Evolutionary conservation across 2,329 filamentous ascomycete species (phyloP).

Genomic region (Cladobotryum mycophilum): DNA sequence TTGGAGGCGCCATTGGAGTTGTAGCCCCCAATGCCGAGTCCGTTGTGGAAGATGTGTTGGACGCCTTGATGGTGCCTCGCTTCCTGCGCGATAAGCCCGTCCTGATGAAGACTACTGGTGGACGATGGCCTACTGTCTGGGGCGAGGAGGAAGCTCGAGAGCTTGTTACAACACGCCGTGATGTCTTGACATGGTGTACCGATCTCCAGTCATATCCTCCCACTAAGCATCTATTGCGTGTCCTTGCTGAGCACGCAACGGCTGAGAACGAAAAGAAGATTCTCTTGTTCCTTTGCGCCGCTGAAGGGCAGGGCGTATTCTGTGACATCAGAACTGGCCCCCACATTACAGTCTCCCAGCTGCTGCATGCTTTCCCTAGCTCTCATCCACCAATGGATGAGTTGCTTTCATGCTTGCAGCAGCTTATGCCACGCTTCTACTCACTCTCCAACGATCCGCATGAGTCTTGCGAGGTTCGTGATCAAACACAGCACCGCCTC

Average conservation of each 20-base stretch:
- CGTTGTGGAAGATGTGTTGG: conserved; percentile 76
- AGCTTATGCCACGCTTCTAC: conserved; percentile 97
- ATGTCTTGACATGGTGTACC: conserved; percentile 91
- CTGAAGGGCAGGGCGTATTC: conserved; percentile 85
- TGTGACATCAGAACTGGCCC: conserved; percentile 90
- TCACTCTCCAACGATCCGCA: conserved; percentile 95
- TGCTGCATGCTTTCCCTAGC: conserved; percentile 87
- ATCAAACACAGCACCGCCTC: conserved; percentile 66
- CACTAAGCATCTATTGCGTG: conserved; percentile 76
- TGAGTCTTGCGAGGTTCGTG: conserved; percentile 61
- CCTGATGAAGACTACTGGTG: conserved; percentile 68
- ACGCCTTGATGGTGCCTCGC: conserved; percentile 72
- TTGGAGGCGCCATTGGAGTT: conserved; percentile 91
- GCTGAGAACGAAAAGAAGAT: conserved; percentile 84
- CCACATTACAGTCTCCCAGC: conserved; percentile 76
- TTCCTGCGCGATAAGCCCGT: conserved; percentile 81
- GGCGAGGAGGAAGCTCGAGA: conserved; percentile 80
- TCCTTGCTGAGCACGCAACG: conserved; percentile 78
- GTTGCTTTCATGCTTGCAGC: conserved; percentile 72
- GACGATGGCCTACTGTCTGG: conserved; percentile 97
- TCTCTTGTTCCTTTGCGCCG: conserved; percentile 76
- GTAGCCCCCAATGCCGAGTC: conserved; percentile 76
- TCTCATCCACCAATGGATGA: conserved; percentile 79
- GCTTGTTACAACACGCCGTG: conserved; percentile 81
- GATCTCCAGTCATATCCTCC: conserved; percentile 91